A percentile compares a stretch with the other conserved stretches of the same genome.
These are phyloP conservation scores for Malus orientalis DNA, from an alignment of 306 rosid species.

Conservation along the genomic window DNA sequence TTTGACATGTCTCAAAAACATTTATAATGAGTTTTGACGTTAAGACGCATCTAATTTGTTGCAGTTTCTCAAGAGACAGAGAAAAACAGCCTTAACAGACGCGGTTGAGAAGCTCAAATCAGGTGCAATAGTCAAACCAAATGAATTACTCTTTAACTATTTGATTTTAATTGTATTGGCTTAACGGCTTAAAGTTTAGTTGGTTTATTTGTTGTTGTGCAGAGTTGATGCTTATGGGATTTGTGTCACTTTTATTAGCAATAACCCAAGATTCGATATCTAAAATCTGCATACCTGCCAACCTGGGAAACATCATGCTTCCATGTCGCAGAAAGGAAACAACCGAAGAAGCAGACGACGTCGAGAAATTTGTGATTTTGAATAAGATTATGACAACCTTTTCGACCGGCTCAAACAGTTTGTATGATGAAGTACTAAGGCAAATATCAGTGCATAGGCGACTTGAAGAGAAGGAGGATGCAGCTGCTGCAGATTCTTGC, in stretches of 20 bases:
- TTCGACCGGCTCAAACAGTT: background rate
- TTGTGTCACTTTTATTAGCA: constrained; percentile 29
- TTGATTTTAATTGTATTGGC: background rate
- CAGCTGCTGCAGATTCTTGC: constrained; percentile 20
- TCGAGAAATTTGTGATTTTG: background rate
- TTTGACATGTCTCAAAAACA: background rate
- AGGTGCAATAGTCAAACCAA: constrained; percentile 10
- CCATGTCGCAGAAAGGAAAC: constrained; percentile 15
- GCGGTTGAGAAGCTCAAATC: constrained; percentile 31
- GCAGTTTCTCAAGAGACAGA: constrained; percentile 22
- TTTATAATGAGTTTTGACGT: background rate
- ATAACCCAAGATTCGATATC: constrained; percentile 21
- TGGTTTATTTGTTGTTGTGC: background rate
- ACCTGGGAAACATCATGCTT: constrained; percentile 24
- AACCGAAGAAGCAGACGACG: background rate
- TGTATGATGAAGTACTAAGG: constrained; percentile 1
- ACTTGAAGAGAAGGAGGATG: constrained; percentile 7
- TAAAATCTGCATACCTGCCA: constrained; percentile 29
- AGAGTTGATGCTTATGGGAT: constrained; percentile 38
- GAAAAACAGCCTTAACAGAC: constrained; percentile 19
- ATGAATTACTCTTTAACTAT: background rate
- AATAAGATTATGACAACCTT: background rate
- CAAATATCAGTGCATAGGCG: background rate
- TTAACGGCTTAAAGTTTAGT: background rate
- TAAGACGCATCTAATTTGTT: background rate